Evolutionary conservation across 306 rosid species (phyloP), one percentile per base, ranked within the genome.

Genomic region (Trifolium subterraneum): DNA sequence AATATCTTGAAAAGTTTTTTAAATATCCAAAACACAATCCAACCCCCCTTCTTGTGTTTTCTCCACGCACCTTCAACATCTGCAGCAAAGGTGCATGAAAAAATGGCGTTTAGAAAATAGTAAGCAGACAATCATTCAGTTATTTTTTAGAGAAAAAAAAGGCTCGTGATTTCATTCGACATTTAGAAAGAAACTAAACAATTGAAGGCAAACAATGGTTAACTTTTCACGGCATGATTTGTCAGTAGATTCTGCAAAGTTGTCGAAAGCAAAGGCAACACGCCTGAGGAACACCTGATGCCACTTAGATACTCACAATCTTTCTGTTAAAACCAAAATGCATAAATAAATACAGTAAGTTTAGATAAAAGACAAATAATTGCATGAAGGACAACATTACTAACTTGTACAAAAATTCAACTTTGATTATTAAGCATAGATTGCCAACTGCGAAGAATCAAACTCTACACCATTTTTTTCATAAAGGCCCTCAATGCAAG

Each of bases 271-370:
- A 76, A 95, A 77, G 73, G 96, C 93, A 61, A 94, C 97, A 50
- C 97, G 95, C 75, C 92, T 88, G 52, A 91, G 96, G 86, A 94
- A 94, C 79, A 91, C 91, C 76, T 90, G 92, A 67, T 94, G 98
- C 96, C 96, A 82, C 98, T 90, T 61, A 94, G 88, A 84, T 94
- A 91, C 82, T 94, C 97, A 12, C 90, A 90, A 73, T 94, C 98
- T 88, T 91, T 91, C 98, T 94, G 95, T 66, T 69, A 65, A n/a
- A 89, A 67, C 70, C 48, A 70, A 73, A 62, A 73, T 25, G 39
- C 50, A 75, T 44, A 66, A 51, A n/a, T n/a, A n/a, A n/a, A 56
- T 15, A 72, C 59, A 69, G 16, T 51, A 70, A 52, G 72, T 62
- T 69, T 31, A 25, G 35, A 16, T n/a, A 68, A 68, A 15, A 20